Percentiles rank a stretch among this genome's conserved stretches.
Evolutionary conservation across 257 asterid species (phyloP).

Genomic region (Henckelia pumila): DNA sequence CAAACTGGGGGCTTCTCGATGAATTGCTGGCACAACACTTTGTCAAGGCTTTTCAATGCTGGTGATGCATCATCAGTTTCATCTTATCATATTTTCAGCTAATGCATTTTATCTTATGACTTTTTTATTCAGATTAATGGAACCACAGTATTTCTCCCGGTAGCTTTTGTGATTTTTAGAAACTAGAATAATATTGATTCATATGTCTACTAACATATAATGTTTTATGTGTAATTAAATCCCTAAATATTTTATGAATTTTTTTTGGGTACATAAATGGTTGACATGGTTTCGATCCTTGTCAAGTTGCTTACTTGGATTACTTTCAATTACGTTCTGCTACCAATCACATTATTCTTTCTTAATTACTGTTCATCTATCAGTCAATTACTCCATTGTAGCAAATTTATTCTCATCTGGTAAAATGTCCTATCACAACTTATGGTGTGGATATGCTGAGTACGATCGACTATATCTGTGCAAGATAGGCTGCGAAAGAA

Average conservation of each 20-base stretch:
- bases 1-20: slow-evolving; percentile 87
- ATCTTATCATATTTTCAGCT: background rate
- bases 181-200: background rate
- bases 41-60: slow-evolving; percentile 79
- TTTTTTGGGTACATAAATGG: slow-evolving; percentile 5
- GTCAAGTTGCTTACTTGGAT: background rate
- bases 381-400: slow-evolving; percentile 14
- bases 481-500: slow-evolving; percentile 94
- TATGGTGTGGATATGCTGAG: slow-evolving; percentile 97
- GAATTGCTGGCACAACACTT: slow-evolving; percentile 56
- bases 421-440: slow-evolving; percentile 54
- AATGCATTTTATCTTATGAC: slow-evolving; percentile 13
- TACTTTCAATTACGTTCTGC: slow-evolving; percentile 9
- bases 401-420: slow-evolving; percentile 27
- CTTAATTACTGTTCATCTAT: slow-evolving; percentile 11
- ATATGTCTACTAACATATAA: no score
- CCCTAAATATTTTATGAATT: background rate
- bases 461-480: slow-evolving; percentile 93
- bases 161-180: background rate
- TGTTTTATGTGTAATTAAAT: no score
- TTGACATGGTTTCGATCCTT: background rate
- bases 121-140: slow-evolving; percentile 8
- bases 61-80: slow-evolving; percentile 50
- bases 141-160: background rate
- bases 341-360: slow-evolving; percentile 15